phyloP scores from a whole-genome alignment of 768 basidiomycete species.

The Podaxis rugospora region DNA sequence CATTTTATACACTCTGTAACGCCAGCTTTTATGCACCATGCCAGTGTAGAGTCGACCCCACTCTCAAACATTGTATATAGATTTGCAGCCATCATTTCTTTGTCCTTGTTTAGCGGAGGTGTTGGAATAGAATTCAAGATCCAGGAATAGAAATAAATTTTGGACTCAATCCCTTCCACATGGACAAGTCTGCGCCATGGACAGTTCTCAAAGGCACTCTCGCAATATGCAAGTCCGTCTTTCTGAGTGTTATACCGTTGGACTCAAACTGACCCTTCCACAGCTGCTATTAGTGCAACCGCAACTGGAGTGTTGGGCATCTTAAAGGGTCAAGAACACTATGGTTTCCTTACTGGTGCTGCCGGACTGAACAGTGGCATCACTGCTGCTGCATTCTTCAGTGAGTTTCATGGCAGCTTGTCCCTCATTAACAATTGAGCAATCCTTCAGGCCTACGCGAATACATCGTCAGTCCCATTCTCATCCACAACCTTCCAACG shows the following conservation, averaged over 20 bases:
- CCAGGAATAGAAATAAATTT: background rate
- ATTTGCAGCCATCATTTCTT: background rate
- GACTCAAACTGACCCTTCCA: slow-evolving; percentile 9
- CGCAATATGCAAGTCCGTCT: slow-evolving; percentile 80
- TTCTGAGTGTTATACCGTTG: slow-evolving; percentile 23
- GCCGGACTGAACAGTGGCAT: slow-evolving; percentile 72
- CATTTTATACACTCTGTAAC: too few relatives aligned
- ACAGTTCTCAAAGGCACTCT: slow-evolving; percentile 56
- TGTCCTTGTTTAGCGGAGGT: background rate
- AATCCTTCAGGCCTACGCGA: slow-evolving; percentile 61
- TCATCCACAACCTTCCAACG: slow-evolving; percentile 41
- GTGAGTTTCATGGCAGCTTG: slow-evolving; percentile 37
- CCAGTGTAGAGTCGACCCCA: background rate
- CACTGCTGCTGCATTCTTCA: slow-evolving; percentile 73
- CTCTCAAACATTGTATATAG: background rate
- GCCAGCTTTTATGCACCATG: background rate
- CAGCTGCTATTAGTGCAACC: slow-evolving; percentile 58
- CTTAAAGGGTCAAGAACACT: slow-evolving; percentile 41
- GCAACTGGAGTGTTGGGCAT: slow-evolving; percentile 41
- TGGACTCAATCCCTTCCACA: slow-evolving; percentile 9
- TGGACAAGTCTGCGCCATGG: slow-evolving; percentile 29
- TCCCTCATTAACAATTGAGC: background rate
- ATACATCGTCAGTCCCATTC: slow-evolving; percentile 63
- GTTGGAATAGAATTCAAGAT: background rate
- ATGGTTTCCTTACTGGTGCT: slow-evolving; percentile 45